Evolutionary conservation across 306 rosid genomes (phyloP).

Genomic region (Trichosanthes cucumerina): DNA sequence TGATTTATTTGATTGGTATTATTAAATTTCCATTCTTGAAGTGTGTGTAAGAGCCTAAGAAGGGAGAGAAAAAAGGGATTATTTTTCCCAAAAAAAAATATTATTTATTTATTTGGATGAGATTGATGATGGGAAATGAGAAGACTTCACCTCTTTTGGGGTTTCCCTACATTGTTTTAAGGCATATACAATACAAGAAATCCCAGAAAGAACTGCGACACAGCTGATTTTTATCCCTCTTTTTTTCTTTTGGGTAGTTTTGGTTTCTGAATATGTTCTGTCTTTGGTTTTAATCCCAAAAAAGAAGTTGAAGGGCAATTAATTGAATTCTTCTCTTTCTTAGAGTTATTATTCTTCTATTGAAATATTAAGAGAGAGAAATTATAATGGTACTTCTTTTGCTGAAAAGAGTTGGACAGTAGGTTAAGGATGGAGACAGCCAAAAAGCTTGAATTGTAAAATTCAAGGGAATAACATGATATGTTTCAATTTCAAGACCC

Average conservation of each 20-base stretch:
- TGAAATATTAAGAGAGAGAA: background rate
- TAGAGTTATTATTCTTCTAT: background rate
- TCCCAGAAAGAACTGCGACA: constrained; percentile 4
- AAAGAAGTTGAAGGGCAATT: constrained; percentile 4
- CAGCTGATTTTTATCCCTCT: constrained; percentile 9
- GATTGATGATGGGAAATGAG: constrained; percentile 60
- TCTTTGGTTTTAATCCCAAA: constrained; percentile 26
- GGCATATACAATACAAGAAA: constrained; percentile 33
- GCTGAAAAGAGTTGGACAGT: constrained; percentile 16
- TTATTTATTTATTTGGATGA: constrained; percentile 22
- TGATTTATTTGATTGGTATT: constrained; percentile 32
- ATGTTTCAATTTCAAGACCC: constrained; percentile 35
- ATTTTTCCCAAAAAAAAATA: background rate
- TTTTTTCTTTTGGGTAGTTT: constrained; percentile 17
- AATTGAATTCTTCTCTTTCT: background rate
- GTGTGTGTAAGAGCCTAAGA: constrained; percentile 2
- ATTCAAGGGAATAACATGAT: constrained; percentile 47
- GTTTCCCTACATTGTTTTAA: constrained; percentile 22
- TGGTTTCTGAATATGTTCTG: constrained; percentile 31
- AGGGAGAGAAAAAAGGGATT: constrained; percentile 1
- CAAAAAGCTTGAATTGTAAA: constrained; percentile 35
- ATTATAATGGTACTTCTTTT: constrained; percentile 8
- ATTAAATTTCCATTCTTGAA: constrained; percentile 15
- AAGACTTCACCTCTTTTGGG: constrained; percentile 35
- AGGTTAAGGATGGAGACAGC: constrained; percentile 37